Conservation (phyloP, 352 stramenopile species). For the Phytophthora podocarpi region DNA sequence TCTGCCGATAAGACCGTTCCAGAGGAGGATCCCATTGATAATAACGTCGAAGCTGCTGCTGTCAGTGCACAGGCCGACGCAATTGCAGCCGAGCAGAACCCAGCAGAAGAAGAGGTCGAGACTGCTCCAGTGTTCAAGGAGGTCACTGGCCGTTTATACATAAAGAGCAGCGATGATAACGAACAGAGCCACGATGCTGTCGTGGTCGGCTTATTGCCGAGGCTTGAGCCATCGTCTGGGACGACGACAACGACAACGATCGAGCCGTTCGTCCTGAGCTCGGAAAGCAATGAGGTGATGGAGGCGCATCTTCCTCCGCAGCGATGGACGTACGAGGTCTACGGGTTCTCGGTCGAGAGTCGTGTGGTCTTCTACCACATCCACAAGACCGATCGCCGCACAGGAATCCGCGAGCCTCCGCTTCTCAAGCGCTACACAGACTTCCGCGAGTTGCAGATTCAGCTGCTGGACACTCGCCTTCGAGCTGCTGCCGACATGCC, state of each 20-base stretch:
- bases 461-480: slow-evolving; percentile 35
- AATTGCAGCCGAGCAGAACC: background rate
- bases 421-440: slow-evolving; percentile 53
- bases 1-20: background rate
- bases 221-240: background rate
- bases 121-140: background rate
- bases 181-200: background rate
- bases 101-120: background rate
- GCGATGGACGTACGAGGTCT: slow-evolving; percentile 39
- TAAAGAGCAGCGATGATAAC: slow-evolving; percentile 7
- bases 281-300: slow-evolving; percentile 15
- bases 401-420: slow-evolving; percentile 25
- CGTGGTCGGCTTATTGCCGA: slow-evolving; percentile 3
- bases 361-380: slow-evolving; percentile 52
- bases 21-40: background rate
- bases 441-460: slow-evolving; percentile 47
- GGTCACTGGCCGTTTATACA: background rate
- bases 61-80: too few relatives aligned
- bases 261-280: slow-evolving; percentile 20
- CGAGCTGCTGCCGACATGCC: slow-evolving; percentile 31
- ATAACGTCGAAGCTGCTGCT: background rate
- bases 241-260: slow-evolving; percentile 13
- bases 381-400: slow-evolving; percentile 30
- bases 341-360: slow-evolving; percentile 41
- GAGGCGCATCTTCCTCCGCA: slow-evolving; percentile 14